phyloP scores from a whole-genome alignment of 257 asterid species.

The Solanum tarijense region DNA sequence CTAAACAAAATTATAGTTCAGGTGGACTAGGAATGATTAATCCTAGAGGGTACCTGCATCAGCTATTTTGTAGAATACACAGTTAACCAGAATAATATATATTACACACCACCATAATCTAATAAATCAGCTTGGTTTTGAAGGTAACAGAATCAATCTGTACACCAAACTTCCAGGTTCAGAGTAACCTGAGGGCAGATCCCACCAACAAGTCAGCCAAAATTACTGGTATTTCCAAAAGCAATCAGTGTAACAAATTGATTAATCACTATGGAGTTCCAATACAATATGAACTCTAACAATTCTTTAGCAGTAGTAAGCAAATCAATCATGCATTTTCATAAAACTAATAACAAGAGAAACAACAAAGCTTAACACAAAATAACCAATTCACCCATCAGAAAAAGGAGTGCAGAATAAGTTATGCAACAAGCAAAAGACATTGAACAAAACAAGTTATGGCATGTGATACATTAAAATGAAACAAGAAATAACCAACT shows the following conservation, averaged over 20 bases:
- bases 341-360: background rate
- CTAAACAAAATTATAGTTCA: background rate
- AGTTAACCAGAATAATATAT: background rate
- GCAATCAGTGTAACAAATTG: background rate
- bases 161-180: background rate
- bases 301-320: background rate
- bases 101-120: background rate
- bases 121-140: background rate
- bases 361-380: background rate
- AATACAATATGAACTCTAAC: background rate
- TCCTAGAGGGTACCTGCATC: background rate
- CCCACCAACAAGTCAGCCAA: background rate
- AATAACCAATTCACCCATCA: background rate
- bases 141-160: background rate
- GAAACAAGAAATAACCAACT: background rate
- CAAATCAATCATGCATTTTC: background rate
- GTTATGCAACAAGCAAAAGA: background rate
- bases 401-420: background rate
- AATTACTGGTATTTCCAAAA: background rate
- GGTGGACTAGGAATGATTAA: background rate
- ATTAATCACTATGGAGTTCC: background rate
- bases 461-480: background rate
- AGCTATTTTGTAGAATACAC: background rate
- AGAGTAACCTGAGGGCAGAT: background rate
- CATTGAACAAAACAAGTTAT: background rate